A percentile compares a stretch with the other conserved stretches of the same genome.
These are phyloP conservation scores for Metarhizium humberi DNA, from an alignment of 2,329 filamentous ascomycete species.

Conservation along the genomic window DNA sequence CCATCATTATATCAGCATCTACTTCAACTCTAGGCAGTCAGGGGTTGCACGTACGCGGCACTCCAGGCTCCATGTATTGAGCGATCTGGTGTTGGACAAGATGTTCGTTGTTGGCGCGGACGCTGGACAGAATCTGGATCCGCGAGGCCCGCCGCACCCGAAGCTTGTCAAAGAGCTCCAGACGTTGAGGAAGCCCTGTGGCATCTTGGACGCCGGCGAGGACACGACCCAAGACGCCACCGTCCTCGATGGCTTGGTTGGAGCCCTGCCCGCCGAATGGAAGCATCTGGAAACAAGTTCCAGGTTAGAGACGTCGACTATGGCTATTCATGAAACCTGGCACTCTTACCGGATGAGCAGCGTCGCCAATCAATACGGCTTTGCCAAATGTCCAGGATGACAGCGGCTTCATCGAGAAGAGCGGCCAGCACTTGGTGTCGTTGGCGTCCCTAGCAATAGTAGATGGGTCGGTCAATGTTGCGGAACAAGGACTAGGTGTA, in stretches of 20 bases:
- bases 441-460: background rate
- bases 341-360: conserved; percentile 6
- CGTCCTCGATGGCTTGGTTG: conserved; percentile 7
- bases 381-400: conserved; percentile 3
- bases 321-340: background rate
- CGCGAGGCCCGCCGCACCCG: conserved; percentile 1
- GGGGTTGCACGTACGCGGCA: background rate
- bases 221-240: conserved; percentile 1
- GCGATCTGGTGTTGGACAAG: conserved; percentile 1
- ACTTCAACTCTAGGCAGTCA: background rate
- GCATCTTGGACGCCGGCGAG: background rate
- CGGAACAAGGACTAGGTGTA: background rate
- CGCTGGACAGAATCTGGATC: conserved; percentile 2
- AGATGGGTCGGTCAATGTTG: background rate
- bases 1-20: background rate
- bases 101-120: conserved; percentile 2
- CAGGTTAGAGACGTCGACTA: background rate
- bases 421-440: conserved; percentile 5
- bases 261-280: conserved; percentile 6
- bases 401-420: conserved; percentile 4
- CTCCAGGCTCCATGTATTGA: conserved; percentile 3
- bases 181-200: background rate
- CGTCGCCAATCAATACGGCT: conserved; percentile 5
- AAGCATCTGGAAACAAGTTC: conserved; percentile 3
- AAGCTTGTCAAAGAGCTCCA: conserved; percentile 1